Conservation (phyloP, 306 rosid species). For the Casuarina glauca region DNA sequence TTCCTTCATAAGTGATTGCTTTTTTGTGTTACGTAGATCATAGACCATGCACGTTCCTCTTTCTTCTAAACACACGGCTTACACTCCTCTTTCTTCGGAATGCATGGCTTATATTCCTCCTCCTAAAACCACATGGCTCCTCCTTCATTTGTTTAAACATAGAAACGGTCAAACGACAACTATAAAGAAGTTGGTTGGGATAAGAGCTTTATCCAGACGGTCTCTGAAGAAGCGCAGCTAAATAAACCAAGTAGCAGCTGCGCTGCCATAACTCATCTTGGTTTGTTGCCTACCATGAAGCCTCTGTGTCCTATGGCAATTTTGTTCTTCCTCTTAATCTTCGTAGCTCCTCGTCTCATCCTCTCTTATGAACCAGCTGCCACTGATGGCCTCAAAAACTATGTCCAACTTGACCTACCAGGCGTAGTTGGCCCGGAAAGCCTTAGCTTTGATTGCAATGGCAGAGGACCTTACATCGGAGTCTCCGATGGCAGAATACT, state of each 20-base stretch:
- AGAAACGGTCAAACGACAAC: no score
- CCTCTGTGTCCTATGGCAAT: not conserved
- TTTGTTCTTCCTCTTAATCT: not conserved
- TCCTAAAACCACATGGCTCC: no score
- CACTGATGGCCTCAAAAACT: constrained; percentile 10
- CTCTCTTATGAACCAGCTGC: not conserved
- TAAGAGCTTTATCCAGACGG: no score
- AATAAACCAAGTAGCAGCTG: not conserved
- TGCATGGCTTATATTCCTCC: no score
- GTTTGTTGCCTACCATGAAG: not conserved
- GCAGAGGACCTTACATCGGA: constrained; percentile 53
- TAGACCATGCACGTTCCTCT: no score
- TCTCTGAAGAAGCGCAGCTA: no score
- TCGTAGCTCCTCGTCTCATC: not conserved
- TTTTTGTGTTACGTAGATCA: no score
- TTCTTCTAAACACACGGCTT: no score
- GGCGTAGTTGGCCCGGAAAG: constrained; percentile 54
- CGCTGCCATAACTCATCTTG: not conserved
- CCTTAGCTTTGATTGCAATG: constrained; percentile 59
- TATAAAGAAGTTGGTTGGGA: no score
- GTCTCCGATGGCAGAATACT: constrained; percentile 65
- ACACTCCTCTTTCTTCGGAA: no score
- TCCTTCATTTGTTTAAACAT: no score
- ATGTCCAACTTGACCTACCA: constrained; percentile 31
- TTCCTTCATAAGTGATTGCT: no score